Evolutionary conservation across 306 rosid genomes (phyloP), one percentile per base, ranked within the genome.

Genomic region (Vicia sativa): DNA sequence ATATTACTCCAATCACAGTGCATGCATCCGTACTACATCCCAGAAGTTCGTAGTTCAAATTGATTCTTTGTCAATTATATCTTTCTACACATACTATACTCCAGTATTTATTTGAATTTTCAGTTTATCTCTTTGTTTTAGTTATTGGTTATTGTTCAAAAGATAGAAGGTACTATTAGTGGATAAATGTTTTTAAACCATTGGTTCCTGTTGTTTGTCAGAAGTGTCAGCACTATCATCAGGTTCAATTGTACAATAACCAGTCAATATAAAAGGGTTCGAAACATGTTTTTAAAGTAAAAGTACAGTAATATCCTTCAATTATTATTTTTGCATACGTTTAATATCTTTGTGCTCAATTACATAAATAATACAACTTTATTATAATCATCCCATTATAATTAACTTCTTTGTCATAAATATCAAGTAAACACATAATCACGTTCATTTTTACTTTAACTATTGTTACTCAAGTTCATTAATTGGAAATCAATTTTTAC

Each of bases 121-220:
- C 14, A 29, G 49, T 5, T 44, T 55, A 29, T 70, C 25, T 28
- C 13, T 12, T 9, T 6, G 13, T 14, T 16, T 13, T 13, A 31
- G 37, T 68, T 68, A 29, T 31, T 2, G 23, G 49, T 38, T 6
- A 13, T 70, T 70, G 25, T 44, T 26, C 25, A 58, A 12, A 10
- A 34, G 75, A 44, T 13, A n/a, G 18, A 44, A n/a, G 50, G 3
- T 9, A 13, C 18, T n/a, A n/a, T 44, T 44, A 2, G 18, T 44
- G 41, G 21, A 56, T 56, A 71, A 49, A 72, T 62, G 54, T 50
- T 72, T 49, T 14, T 25, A 50, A 41, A 49, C 55, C 6, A 39
- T 14, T 50, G 62, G 56, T 62, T 3, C 28, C 19, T 62, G 44
- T 72, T 37, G 37, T 62, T 26, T 23, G 62, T 65, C 76, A 62